Evolutionary conservation across 345 rosid genomes (phyloP), one percentile per base, ranked within the genome.

Genomic region (Salix exigua): DNA sequence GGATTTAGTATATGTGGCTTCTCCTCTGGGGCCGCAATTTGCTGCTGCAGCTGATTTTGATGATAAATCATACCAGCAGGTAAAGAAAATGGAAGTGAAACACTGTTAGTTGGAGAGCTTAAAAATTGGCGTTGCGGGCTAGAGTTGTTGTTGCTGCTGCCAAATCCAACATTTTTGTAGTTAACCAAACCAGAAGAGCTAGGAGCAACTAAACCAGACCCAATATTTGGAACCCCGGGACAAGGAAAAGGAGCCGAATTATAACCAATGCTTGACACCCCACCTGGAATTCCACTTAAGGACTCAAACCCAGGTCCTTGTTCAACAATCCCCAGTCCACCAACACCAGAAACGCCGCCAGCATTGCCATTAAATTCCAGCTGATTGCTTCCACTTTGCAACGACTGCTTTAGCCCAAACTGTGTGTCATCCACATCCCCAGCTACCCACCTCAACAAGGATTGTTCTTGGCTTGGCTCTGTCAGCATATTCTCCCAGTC

Each of bases 401-500:
- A 58, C 69, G 80, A 67, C 71, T 83, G 82, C 71, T 70, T 77
- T 65, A 83, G 71, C 61, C 89, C 90, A 68, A 81, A 75, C 9
- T 88, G 76, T 0, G 63, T n/a, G 28, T 88, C 90, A 64, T 88
- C 88, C 55, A 79, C 82, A 71, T 88, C 89, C 37, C 90, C 90
- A 8, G 86, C 67, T 66, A 88, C 83, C 90, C 87, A 85, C 73
- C 80, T 77, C 65, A 85, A 69, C 62, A 87, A 66, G 60, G 88
- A 85, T 70, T 85, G 85, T 65, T 87, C 92, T 50, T 85, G 90
- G 51, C 75, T 78, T 19, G 77, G 81, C 63, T 85, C 91, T 19
- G 91, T 80, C 51, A 87, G 71, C 84, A 88, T 73, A 75, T 71
- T 77, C 70, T 87, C 91, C 91, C 88, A 88, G 33, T 88, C 91